Percentiles rank a stretch among this genome's conserved stretches.
phyloP scores from a whole-genome alignment of 768 basidiomycete genomes.

The Tulasnella sp. region DNA sequence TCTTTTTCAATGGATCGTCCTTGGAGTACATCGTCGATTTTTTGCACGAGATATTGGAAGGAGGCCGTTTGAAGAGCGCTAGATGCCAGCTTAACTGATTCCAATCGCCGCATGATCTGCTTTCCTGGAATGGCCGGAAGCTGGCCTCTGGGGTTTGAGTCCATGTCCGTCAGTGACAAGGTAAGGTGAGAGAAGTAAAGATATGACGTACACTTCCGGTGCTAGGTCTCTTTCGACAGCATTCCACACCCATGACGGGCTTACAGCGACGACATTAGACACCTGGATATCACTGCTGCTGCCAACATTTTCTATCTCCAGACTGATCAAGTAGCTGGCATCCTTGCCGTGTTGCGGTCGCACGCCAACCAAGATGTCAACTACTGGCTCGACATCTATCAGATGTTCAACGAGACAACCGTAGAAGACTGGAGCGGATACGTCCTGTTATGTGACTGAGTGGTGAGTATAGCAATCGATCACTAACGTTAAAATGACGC shows the following conservation, averaged over 20 bases:
- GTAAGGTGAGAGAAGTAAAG: neutral
- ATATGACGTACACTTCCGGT: neutral
- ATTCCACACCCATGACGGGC: conserved; percentile 58
- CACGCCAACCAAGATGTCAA: conserved; percentile 46
- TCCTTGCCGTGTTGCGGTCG: conserved; percentile 36
- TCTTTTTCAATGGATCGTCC: conserved; percentile 29
- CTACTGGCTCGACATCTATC: conserved; percentile 53
- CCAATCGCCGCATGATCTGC: conserved; percentile 39
- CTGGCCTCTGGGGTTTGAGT: neutral
- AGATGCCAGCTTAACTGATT: neutral
- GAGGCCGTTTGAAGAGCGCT: neutral
- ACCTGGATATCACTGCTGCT: conserved; percentile 40
- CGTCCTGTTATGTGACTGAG: conserved; percentile 26
- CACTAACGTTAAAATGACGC: conserved; percentile 1
- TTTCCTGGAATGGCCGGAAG: conserved; percentile 13
- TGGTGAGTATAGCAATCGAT: neutral
- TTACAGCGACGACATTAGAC: conserved; percentile 54
- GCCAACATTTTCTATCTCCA: conserved; percentile 43
- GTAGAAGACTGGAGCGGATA: conserved; percentile 38
- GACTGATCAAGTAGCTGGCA: conserved; percentile 20
- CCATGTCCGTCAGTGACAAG: neutral
- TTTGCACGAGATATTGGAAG: conserved; percentile 43
- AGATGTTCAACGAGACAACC: conserved; percentile 46
- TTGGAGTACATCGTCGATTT: conserved; percentile 45
- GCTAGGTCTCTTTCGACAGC: conserved; percentile 28